phyloP scores from a whole-genome alignment of 2,329 filamentous ascomycete genomes.

The Calonectria multiphialidica region DNA sequence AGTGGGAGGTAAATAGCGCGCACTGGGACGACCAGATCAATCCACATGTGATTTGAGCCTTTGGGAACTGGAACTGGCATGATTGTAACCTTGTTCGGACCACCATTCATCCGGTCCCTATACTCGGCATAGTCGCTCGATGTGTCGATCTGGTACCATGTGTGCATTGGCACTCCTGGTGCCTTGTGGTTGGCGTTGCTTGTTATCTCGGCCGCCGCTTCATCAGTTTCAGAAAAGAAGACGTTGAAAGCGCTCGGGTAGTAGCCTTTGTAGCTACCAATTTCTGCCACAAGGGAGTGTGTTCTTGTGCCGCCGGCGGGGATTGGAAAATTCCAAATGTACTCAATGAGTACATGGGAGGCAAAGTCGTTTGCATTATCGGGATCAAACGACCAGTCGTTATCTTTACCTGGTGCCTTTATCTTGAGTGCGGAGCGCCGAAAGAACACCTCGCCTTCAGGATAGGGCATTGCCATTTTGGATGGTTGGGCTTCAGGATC shows the following conservation, averaged over 20 bases:
- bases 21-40: background rate
- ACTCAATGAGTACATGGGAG: background rate
- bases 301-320: background rate
- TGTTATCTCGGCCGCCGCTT: background rate
- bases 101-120: background rate
- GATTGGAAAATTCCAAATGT: background rate
- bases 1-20: background rate
- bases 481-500: too few relatives aligned
- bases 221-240: background rate
- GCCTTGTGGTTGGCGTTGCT: too few relatives aligned
- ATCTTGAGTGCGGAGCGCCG: background rate
- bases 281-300: background rate
- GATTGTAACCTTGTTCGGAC: background rate
- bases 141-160: background rate
- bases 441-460: background rate
- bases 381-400: background rate
- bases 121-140: background rate
- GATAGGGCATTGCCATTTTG: background rate
- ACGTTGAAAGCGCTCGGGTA: background rate
- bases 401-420: background rate
- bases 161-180: background rate
- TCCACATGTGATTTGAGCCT: background rate
- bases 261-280: background rate
- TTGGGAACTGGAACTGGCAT: background rate
- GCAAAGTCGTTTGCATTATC: background rate